Percentiles rank a stretch among this genome's conserved stretches.
Conservation (phyloP, 2,329 filamentous ascomycete genomes). For the Bipolaris zeicola region DNA sequence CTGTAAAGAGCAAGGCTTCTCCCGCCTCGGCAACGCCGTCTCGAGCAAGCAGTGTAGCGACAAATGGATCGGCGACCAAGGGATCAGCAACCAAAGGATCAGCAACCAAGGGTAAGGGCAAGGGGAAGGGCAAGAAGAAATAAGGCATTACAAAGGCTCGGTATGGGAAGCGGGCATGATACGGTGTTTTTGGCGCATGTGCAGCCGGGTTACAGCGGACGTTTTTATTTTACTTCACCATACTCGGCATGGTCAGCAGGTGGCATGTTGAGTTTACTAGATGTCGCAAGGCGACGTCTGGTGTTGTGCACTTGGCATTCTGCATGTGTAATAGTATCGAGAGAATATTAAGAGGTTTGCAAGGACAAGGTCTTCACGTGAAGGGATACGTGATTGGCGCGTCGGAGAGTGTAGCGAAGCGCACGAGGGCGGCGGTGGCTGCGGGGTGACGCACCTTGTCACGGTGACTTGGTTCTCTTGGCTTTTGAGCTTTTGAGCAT, state of each 20-base stretch:
- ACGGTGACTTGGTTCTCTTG: slow-evolving; percentile 7
- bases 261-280: slow-evolving; percentile 1
- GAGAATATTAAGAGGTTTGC: too few species aligned
- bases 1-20: slow-evolving; percentile 78
- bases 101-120: slow-evolving; percentile 39
- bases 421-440: slow-evolving; percentile 3
- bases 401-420: background rate
- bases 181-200: slow-evolving; percentile 7
- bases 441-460: slow-evolving; percentile 19
- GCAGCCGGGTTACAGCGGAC: background rate
- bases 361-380: background rate
- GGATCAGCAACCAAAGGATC: slow-evolving; percentile 55
- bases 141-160: slow-evolving; percentile 5
- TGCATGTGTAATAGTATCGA: slow-evolving; percentile 1
- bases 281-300: background rate
- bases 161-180: background rate
- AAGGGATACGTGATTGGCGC: background rate
- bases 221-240: background rate
- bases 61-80: slow-evolving; percentile 65
- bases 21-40: slow-evolving; percentile 77
- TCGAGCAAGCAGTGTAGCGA: slow-evolving; percentile 85
- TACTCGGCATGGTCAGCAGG: background rate
- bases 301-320: background rate
- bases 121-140: slow-evolving; percentile 60
- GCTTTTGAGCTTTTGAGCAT: background rate